phyloP scores from a whole-genome alignment of 1,284 basidiomycete species.

The Malassezia brasiliensis region DNA sequence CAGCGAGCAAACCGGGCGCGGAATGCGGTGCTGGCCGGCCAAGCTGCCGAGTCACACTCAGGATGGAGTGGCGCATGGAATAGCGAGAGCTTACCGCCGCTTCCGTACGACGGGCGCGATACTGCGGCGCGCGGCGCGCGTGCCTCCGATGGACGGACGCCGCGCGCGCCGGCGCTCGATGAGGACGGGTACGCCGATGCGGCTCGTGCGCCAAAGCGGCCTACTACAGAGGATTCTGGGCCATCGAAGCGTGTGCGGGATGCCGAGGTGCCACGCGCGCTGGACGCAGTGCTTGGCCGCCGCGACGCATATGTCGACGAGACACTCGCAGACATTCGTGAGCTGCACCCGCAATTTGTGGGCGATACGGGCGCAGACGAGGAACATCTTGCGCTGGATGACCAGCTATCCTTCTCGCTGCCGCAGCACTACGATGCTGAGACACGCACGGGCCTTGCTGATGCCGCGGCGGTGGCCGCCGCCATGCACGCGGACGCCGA shows the following conservation, averaged over 20 bases:
- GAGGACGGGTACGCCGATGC: neutral
- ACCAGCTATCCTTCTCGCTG: slow-evolving; percentile 3
- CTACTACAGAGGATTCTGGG: neutral
- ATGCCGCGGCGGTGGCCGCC: neutral
- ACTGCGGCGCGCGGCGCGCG: neutral
- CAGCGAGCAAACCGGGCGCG: slow-evolving; percentile 15
- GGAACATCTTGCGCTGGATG: slow-evolving; percentile 10
- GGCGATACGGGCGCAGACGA: neutral
- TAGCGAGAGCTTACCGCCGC: neutral
- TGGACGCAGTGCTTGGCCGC: neutral
- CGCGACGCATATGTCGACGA: neutral
- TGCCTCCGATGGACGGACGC: neutral
- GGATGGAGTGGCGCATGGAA: neutral
- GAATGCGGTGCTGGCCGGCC: slow-evolving; percentile 3
- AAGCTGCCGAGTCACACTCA: neutral
- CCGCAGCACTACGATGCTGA: neutral
- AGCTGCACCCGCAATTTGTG: slow-evolving; percentile 13
- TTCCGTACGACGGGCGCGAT: neutral
- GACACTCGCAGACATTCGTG: slow-evolving; percentile 3
- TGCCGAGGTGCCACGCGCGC: neutral
- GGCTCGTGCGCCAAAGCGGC: neutral
- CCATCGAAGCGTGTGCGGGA: neutral
- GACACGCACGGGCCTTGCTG: neutral
- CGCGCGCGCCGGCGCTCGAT: neutral
- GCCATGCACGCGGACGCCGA: neutral